Conservation (phyloP, 2,329 filamentous ascomycete genomes). For the Sporothrix protearum region DNA sequence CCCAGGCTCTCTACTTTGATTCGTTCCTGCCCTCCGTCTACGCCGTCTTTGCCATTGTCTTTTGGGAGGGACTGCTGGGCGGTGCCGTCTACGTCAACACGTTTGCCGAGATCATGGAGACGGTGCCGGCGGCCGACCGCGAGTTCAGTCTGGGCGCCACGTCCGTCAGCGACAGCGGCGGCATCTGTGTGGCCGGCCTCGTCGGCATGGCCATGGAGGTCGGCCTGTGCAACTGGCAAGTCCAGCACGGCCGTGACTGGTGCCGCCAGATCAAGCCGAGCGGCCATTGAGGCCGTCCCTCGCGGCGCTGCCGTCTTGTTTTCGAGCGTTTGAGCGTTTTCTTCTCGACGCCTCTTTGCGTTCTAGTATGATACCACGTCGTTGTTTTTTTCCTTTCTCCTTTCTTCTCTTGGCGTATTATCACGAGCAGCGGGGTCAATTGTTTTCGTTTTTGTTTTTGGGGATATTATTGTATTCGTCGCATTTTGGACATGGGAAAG, state of each 20-base stretch:
- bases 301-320: not conserved
- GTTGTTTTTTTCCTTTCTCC: too few species aligned
- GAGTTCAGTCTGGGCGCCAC: constrained; percentile 91
- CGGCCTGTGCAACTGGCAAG: constrained; percentile 78
- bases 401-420: too few species aligned
- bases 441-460: not conserved
- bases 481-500: not conserved
- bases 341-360: not conserved
- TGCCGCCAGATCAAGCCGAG: constrained; percentile 56
- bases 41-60: constrained; percentile 76
- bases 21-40: constrained; percentile 83
- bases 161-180: constrained; percentile 85
- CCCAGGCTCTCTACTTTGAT: constrained; percentile 64
- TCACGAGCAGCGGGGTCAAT: not conserved
- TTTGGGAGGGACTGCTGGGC: constrained; percentile 92
- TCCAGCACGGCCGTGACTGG: constrained; percentile 71
- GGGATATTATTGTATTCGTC: not conserved
- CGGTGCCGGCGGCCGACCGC: constrained; percentile 69
- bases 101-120: constrained; percentile 89
- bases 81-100: constrained; percentile 94
- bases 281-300: constrained; percentile 26
- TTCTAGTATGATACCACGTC: not conserved
- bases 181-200: constrained; percentile 85
- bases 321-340: not conserved
- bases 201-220: constrained; percentile 79